phyloP scores from a whole-genome alignment of 2,329 filamentous ascomycete genomes.

The Colletotrichum endophyticum region DNA sequence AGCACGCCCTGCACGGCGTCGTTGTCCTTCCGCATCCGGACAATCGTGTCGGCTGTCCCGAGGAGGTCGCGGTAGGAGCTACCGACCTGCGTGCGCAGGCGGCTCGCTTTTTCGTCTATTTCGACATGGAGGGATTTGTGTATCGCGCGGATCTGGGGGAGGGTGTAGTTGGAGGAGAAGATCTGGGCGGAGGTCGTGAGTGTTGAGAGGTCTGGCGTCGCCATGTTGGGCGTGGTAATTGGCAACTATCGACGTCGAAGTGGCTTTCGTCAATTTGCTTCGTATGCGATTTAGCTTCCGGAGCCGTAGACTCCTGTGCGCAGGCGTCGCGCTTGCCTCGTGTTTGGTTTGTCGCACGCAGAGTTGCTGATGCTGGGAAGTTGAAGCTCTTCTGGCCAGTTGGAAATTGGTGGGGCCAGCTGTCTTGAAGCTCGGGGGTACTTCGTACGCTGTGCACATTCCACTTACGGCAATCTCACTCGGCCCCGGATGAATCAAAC shows the following conservation, averaged over 20 bases:
- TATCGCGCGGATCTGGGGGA: constrained; percentile 68
- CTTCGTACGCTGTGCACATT: neutral
- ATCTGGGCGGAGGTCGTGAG: constrained; percentile 58
- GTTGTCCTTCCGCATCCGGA: constrained; percentile 84
- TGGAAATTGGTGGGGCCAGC: constrained; percentile 7
- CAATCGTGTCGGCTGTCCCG: constrained; percentile 91
- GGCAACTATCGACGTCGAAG: neutral
- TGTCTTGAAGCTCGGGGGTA: constrained; percentile 2
- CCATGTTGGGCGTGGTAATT: neutral
- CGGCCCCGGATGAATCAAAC: neutral
- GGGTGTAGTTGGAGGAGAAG: constrained; percentile 60
- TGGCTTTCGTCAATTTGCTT: neutral
- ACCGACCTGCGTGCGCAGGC: constrained; percentile 68
- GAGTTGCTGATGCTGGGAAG: neutral
- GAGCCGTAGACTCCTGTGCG: neutral
- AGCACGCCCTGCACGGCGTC: constrained; percentile 74
- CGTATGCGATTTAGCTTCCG: neutral
- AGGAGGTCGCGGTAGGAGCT: constrained; percentile 85
- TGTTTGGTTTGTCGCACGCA: neutral
- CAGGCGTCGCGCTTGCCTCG: neutral
- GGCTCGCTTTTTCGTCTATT: constrained; percentile 66
- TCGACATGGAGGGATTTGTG: constrained; percentile 64
- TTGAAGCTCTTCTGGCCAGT: constrained; percentile 13
- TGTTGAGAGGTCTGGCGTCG: constrained; percentile 49
- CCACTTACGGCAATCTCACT: neutral